Evolutionary conservation across 169 alveolate genomes (phyloP).

Genomic region (Babesia ovis): DNA sequence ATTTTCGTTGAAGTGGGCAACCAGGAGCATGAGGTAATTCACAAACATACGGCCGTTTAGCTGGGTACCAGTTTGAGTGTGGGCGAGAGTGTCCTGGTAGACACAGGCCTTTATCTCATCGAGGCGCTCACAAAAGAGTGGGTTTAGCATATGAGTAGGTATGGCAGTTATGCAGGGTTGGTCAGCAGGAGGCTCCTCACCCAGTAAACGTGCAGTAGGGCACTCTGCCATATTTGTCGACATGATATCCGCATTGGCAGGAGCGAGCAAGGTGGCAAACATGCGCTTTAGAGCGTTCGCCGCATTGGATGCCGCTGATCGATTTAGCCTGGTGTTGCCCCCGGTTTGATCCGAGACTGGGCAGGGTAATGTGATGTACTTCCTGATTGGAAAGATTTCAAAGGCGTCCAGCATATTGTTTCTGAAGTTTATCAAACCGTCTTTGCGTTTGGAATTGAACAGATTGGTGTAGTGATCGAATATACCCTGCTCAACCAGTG

Average conservation of each 20-base stretch:
- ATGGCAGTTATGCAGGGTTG: constrained; percentile 17
- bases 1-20: constrained; percentile 25
- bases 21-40: constrained; percentile 37
- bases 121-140: constrained; percentile 39
- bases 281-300: constrained; percentile 29
- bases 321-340: not conserved
- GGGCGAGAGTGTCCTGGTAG: constrained; percentile 50
- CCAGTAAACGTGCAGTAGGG: not conserved
- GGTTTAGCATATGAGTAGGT: constrained; percentile 35
- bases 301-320: constrained; percentile 30
- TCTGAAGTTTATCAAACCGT: constrained; percentile 21
- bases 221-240: constrained; percentile 7
- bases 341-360: constrained; percentile 21
- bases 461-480: constrained; percentile 54
- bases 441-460: constrained; percentile 29
- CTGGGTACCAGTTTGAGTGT: constrained; percentile 19
- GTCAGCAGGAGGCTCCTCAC: not conserved
- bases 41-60: constrained; percentile 61
- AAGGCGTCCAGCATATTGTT: constrained; percentile 63
- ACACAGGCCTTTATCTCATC: constrained; percentile 50
- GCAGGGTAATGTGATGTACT: constrained; percentile 55
- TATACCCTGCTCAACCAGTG: constrained; percentile 66
- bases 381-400: constrained; percentile 51
- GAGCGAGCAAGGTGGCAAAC: constrained; percentile 42
- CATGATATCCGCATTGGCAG: constrained; percentile 29